Conservation (phyloP, 176 grass and related monocot species). For the Guadua angustifolia region DNA sequence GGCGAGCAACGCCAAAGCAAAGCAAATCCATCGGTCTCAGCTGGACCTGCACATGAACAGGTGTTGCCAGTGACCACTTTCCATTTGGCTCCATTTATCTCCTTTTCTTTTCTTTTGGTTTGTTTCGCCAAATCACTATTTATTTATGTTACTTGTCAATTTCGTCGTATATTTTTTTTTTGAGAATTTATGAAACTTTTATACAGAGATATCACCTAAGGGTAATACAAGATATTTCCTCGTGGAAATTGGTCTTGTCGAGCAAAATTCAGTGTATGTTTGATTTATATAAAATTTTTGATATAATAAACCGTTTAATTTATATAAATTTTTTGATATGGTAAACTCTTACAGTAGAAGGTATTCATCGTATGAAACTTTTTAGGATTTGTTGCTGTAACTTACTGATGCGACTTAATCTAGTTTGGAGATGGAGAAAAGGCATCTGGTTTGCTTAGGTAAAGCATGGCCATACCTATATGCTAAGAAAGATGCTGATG, state of each 20-base stretch:
- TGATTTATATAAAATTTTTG: background rate
- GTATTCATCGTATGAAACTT: background rate
- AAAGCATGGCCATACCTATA: background rate
- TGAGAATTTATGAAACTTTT: no score
- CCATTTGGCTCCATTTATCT: background rate
- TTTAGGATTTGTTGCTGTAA: background rate
- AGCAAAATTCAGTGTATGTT: background rate
- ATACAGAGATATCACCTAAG: no score
- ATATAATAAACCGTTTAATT: background rate
- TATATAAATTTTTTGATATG: background rate
- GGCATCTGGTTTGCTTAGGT: background rate
- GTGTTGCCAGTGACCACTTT: constrained; percentile 9
- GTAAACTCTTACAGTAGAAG: background rate
- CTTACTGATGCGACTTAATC: background rate
- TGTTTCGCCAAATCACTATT: background rate
- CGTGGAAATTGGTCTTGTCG: no score
- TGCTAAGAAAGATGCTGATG: background rate
- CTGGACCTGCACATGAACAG: constrained; percentile 38
- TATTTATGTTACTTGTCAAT: no score
- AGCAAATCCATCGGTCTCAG: background rate
- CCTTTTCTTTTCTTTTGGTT: background rate
- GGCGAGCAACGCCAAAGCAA: background rate
- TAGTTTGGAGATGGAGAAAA: background rate
- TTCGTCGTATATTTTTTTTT: no score
- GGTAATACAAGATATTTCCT: no score